phyloP scores from a whole-genome alignment of 208 protist species.

The Tetramitus jugosus region DNA sequence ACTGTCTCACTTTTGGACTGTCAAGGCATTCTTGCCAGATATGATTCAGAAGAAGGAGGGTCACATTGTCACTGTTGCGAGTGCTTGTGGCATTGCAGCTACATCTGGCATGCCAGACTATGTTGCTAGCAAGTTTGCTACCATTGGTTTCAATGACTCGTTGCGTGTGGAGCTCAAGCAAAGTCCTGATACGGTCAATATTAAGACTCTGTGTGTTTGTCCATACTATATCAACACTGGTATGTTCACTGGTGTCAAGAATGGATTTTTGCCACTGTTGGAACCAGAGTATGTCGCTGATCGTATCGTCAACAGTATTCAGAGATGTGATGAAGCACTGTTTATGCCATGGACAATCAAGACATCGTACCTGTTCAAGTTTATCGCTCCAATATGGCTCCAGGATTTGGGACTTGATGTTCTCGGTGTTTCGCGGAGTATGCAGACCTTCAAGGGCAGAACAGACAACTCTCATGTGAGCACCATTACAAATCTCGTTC shows the following conservation, averaged over 20 bases:
- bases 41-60: constrained; percentile 36
- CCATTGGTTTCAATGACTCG: constrained; percentile 30
- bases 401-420: too few species aligned
- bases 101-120: constrained; percentile 32
- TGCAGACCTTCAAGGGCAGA: too few species aligned
- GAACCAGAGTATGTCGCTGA: constrained; percentile 6
- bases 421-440: too few species aligned
- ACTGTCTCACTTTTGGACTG: constrained; percentile 44
- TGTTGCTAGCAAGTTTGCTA: constrained; percentile 39
- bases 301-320: background rate
- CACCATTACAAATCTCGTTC: too few species aligned
- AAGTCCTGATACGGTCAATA: background rate
- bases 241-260: constrained; percentile 12
- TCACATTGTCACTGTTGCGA: constrained; percentile 38
- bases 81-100: constrained; percentile 13
- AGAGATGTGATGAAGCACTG: background rate
- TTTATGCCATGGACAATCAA: too few species aligned
- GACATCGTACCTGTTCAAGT: too few species aligned
- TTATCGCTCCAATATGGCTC: too few species aligned
- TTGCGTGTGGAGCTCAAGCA: constrained; percentile 6
- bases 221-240: constrained; percentile 7
- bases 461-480: too few species aligned
- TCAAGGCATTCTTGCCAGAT: constrained; percentile 36
- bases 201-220: background rate
- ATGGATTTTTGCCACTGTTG: background rate